Evolutionary conservation across 768 basidiomycete species (phyloP), one percentile per base, ranked within the genome.

Genomic region (Cystoderma amianthinum): DNA sequence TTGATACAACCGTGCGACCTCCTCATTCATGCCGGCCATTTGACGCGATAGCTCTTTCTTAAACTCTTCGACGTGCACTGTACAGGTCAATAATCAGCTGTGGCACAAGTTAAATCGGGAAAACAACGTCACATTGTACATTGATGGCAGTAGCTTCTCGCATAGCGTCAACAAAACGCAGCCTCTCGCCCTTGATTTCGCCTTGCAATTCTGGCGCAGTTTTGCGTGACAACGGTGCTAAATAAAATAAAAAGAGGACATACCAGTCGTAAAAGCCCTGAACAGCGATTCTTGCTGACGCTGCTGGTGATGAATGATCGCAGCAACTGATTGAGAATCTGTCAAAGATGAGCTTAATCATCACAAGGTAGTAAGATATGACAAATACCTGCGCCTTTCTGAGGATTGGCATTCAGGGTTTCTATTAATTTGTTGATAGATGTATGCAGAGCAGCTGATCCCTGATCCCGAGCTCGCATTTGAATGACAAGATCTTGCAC

Each of bases 101-200:
- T n/a, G n/a, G n/a, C n/a, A n/a, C n/a, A n/a, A n/a, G n/a, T n/a
- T n/a, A n/a, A n/a, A n/a, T n/a, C n/a, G n/a, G 36, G 24, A 36
- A 6, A 18, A 32, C 11, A 37, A 22, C 7, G 9, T 55, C 59
- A 85, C 87, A 65, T 57, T 87, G 82, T 2, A 94, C 80, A 48
- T 93, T 92, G 50, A 94, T 86, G 1, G 79, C 78, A 0, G 91
- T 94, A 1, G 89, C 91, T 50, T 91, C 85, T 56, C 87, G 87
- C 90, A 93, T 94, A n/a, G 91, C 89, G 52, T 94, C 91, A 4
- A 93, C 86, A 51, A 94, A 93, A 4, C 86, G 71, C 41, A 93
- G 61, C 36, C 89, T 64, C 60, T 93, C 90, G 1, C 91, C 89
- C 39, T 82, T 80, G 40, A 94, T 92, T 50, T 93, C 91, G 42